Base-by-base conservation (phyloP, 768 basidiomycete genomes). In the Suillus plorans region DNA sequence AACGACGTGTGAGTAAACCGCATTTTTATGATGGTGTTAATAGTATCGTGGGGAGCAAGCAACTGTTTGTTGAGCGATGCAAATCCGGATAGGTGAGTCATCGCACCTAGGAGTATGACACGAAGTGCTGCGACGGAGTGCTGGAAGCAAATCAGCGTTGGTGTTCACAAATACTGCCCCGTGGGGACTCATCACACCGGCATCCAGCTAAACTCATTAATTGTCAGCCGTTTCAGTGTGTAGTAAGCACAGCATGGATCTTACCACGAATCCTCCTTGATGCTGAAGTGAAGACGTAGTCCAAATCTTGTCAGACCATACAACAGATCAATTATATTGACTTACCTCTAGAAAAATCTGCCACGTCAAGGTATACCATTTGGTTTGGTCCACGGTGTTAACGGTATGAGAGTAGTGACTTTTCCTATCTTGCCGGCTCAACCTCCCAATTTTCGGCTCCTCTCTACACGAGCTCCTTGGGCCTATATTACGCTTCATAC, bases 181-280 rank as follows among this genome's bases (percentile, higher is more conserved):
- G 55, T 56, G 61, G 50, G 31, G 42, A 82, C 86, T 69, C 76
- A 90, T 87, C 39, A 93, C 92, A 64, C 91, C 92, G 18, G 89
- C 88, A 70, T 94, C 91, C 16, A 93, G 85, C 84, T 94, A 72
- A 39, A 69, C 8, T 2, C 57, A 56, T 25, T 34, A 65, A 18
- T 39, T 62, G 31, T 61, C 31, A 25, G 37, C 67, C 16, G 49
- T 25, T 37, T 58, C 44, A 64, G 44, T 31, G 31, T 6, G 31
- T 31, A 6, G 37, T 55, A 42, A 7, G 22, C 50, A 12, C 3
- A 28, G 73, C 39, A 13, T n/a, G 12, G 53, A 36, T 73, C 90
- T 79, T 69, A 93, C 88, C 79, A 94, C 69, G 79, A 94, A 95
- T 39, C 92, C 92, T 47, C 90, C 90, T 79, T 90, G 89, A 69